phyloP scores from a whole-genome alignment of 495 filamentous ascomycete species.

The Penicillium robsamsonii region DNA sequence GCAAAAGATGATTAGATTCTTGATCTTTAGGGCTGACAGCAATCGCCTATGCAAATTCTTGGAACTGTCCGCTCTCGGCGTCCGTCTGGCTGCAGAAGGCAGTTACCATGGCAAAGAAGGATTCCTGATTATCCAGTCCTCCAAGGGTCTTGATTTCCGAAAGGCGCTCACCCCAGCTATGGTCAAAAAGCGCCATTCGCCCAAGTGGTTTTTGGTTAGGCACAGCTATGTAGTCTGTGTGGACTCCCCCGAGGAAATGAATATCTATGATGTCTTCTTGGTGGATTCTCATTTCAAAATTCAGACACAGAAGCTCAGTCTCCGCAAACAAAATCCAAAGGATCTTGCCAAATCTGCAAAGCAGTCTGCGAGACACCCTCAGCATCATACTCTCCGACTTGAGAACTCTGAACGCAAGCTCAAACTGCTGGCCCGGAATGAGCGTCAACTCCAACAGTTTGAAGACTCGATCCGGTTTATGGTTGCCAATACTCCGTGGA shows the following conservation, averaged over 20 bases:
- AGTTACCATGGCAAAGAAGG: constrained; percentile 99
- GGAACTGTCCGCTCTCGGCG: constrained; percentile 89
- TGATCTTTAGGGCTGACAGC: constrained; percentile 94
- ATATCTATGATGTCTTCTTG: constrained; percentile 97
- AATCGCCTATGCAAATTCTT: constrained; percentile 96
- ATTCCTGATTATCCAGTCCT: constrained; percentile 83
- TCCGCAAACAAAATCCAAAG: constrained; percentile 64
- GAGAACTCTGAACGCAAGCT: constrained; percentile 85
- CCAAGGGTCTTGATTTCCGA: constrained; percentile 86
- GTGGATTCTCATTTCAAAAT: constrained; percentile 83
- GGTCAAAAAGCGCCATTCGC: constrained; percentile 75
- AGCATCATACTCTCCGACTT: constrained; percentile 82
- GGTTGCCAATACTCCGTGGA: constrained; percentile 76
- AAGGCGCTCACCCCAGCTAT: constrained; percentile 72
- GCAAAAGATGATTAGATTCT: constrained; percentile 88
- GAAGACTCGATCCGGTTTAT: constrained; percentile 88
- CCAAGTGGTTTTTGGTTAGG: constrained; percentile 97
- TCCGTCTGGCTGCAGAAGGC: constrained; percentile 91
- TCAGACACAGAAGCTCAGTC: constrained; percentile 60
- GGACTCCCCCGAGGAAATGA: constrained; percentile 97
- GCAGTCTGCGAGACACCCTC: constrained; percentile 61
- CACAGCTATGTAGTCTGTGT: constrained; percentile 98
- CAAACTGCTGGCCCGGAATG: constrained; percentile 88
- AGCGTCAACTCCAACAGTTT: constrained; percentile 85
- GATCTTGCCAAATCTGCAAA: constrained; percentile 60